These are phyloP conservation scores for Cryoendolithus antarcticus DNA, from an alignment of 2,329 filamentous ascomycete species.

Conservation along the genomic window DNA sequence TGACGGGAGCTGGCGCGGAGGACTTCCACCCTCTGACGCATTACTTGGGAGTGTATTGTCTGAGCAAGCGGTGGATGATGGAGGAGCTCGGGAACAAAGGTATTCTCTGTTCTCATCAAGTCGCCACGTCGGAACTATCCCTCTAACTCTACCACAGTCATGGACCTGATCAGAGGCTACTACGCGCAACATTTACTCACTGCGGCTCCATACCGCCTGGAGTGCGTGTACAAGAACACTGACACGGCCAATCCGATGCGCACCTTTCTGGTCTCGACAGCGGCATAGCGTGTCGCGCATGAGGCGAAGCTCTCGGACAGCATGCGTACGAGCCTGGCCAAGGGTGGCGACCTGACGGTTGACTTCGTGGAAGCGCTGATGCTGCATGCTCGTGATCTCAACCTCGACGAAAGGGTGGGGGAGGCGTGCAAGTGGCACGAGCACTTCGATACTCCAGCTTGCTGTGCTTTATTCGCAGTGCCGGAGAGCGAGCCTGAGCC, in stretches of 20 bases:
- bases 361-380: background rate
- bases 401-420: background rate
- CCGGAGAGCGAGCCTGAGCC: too few relatives aligned
- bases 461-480: too few relatives aligned
- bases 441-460: background rate
- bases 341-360: background rate
- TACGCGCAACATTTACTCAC: conserved; percentile 22
- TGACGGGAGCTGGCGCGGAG: conserved; percentile 7
- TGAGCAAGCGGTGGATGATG: conserved; percentile 17
- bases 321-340: background rate
- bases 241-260: background rate
- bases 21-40: conserved; percentile 24
- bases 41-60: conserved; percentile 23
- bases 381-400: background rate
- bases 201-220: conserved; percentile 23
- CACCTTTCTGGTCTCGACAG: background rate
- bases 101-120: conserved; percentile 3
- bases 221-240: conserved; percentile 22
- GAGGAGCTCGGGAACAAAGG: conserved; percentile 20
- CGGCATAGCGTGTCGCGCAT: background rate
- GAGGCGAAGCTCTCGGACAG: background rate
- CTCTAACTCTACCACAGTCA: conserved; percentile 10
- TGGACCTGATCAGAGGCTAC: conserved; percentile 22
- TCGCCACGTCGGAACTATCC: background rate
- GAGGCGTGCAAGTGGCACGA: background rate